Evolutionary conservation across 768 basidiomycete genomes (phyloP), one percentile per base, ranked within the genome.

Genomic region (Xanthoconium purpureum): DNA sequence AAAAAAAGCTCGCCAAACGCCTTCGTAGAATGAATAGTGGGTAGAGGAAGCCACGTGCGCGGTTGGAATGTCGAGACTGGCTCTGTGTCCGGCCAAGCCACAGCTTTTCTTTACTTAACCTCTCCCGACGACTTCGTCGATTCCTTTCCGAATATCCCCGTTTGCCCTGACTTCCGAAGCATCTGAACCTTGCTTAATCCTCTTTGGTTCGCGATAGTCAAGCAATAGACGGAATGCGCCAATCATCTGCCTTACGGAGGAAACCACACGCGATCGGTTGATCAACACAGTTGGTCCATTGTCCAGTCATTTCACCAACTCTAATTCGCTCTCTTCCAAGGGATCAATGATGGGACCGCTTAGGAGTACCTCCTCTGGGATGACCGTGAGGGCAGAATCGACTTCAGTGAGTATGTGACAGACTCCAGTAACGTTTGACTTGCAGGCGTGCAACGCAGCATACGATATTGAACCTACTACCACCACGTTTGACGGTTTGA

Each of bases 331-430:
- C 29, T 62, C 50, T 24, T 58, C 56, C 5, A 63, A 9, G 11
- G 52, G 35, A 11, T 55, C 44, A n/a, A 63, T 6, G 50, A 58
- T 52, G 2, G 56, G 61, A 1, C 61, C 61, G 15, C 61, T 58
- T 5, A 47, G 40, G 24, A 15, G 10, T 5, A 63, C 28, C 28
- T 59, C n/a, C 6, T 55, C 10, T 8, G 61, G 60, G 8, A 63
- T 52, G 33, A 62, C 10, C 11, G 37, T 14, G 1, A 47, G 35
- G 3, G 49, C 38, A 14, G 49, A 54, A 20, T 58, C 60, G 15
- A 20, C 39, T 43, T 54, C 56, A 29, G 33, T 2, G 28, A 54
- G 37, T 8, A 47, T 35, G 10, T 55, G 55, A 42, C 49, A 58
- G 18, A 62, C 49, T n/a, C n/a, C n/a, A n/a, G n/a, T n/a, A n/a